A percentile compares a stretch with the other conserved stretches of the same genome.
Conservation (phyloP, 2,329 filamentous ascomycete genomes). For the Neopestalotiopsis clavispora region DNA sequence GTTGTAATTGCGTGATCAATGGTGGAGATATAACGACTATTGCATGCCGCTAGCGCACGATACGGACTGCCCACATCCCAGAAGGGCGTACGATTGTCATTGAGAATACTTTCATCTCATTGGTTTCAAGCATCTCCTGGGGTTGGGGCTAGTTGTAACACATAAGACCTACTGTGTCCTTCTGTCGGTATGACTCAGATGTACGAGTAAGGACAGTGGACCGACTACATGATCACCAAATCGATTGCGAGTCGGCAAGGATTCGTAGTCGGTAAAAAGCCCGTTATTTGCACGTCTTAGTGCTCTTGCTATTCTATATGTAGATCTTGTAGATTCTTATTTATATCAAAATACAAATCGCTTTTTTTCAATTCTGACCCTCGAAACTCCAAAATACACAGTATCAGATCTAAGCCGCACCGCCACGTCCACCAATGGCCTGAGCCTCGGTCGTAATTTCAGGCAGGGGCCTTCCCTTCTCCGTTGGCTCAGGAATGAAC, state of each 20-base stretch:
- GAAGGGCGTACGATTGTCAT: background rate
- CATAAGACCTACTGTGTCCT: background rate
- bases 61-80: background rate
- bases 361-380: constrained; percentile 3
- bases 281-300: background rate
- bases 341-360: background rate
- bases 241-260: background rate
- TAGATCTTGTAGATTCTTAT: background rate
- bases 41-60: constrained; percentile 1
- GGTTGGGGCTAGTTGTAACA: background rate
- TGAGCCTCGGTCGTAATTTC: constrained; percentile 36
- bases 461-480: constrained; percentile 37
- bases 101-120: background rate
- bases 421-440: constrained; percentile 33
- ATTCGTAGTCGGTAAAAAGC: background rate
- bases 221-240: background rate
- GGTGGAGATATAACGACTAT: constrained; percentile 12
- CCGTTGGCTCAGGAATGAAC: constrained; percentile 59
- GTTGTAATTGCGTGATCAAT: constrained; percentile 11
- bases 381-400: constrained; percentile 3
- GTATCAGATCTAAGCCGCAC: constrained; percentile 19
- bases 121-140: background rate
- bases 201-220: background rate
- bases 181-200: constrained; percentile 1
- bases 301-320: background rate